Conservation (phyloP, 805 yeast genomes). For the Metschnikowia peoriensis region DNA sequence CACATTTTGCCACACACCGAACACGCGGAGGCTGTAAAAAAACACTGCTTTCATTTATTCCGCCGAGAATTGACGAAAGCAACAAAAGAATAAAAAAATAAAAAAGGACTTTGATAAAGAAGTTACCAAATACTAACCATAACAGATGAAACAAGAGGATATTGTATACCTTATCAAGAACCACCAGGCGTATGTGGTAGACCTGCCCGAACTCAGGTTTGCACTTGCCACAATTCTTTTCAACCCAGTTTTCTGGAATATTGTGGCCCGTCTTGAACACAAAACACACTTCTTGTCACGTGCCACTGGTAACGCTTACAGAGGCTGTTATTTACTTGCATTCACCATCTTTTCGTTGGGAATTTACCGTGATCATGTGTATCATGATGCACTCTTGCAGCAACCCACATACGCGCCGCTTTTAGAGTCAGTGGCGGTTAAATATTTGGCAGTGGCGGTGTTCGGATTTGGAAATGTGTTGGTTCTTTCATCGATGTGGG, state of each 20-base stretch:
- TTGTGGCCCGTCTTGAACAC: conserved; percentile 85
- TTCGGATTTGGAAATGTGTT: conserved; percentile 76
- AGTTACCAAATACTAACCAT: conserved; percentile 4
- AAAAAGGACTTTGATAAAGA: too few species aligned
- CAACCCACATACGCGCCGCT: conserved; percentile 69
- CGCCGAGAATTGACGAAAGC: too few species aligned
- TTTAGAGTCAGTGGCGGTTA: conserved; percentile 35
- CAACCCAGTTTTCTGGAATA: conserved; percentile 96
- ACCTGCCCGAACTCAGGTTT: conserved; percentile 14
- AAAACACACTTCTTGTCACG: conserved; percentile 74
- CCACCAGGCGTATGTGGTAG: conserved; percentile 16
- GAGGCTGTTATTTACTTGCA: conserved; percentile 87
- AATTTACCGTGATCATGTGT: conserved; percentile 71
- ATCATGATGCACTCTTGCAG: conserved; percentile 64
- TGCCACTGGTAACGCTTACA: conserved; percentile 59
- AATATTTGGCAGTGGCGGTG: conserved; percentile 50
- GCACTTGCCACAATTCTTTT: conserved; percentile 72
- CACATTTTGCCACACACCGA: too few species aligned
- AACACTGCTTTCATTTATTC: not conserved
- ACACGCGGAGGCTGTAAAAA: too few species aligned
- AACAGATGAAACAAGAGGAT: conserved; percentile 15
- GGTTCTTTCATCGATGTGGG: conserved; percentile 84
- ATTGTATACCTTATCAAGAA: conserved; percentile 11
- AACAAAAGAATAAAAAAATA: too few species aligned
- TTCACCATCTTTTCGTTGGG: conserved; percentile 82